These are phyloP conservation scores for Mortierella sp. DNA, from an alignment of 371 early-diverging fungal species.

Conservation along the genomic window DNA sequence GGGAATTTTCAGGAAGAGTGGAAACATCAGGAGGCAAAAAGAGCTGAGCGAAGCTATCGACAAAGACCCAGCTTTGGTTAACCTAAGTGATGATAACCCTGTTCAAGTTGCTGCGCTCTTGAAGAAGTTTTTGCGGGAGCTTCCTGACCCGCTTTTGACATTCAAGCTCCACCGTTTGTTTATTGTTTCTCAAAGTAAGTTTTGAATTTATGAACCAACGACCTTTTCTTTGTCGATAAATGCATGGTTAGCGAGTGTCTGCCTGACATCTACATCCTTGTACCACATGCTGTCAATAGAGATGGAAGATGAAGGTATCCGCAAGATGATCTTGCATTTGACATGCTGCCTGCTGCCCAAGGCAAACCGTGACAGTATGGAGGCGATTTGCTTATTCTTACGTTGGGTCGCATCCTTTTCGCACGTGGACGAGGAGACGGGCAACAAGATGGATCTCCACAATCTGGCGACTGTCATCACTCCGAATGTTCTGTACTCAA, in stretches of 20 bases:
- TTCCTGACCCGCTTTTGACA: conserved; percentile 96
- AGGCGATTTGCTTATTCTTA: conserved; percentile 88
- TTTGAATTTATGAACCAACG: background rate
- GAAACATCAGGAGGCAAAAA: conserved; percentile 92
- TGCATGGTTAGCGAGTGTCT: background rate
- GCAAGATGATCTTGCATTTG: conserved; percentile 78
- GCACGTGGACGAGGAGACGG: conserved; percentile 74
- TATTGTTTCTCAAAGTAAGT: conserved; percentile 81
- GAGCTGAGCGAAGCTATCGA: conserved; percentile 82
- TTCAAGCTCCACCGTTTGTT: conserved; percentile 88
- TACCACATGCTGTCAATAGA: conserved; percentile 36
- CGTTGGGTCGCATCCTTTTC: conserved; percentile 84
- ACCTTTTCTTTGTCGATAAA: background rate
- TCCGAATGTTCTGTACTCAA: conserved; percentile 92
- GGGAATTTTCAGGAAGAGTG: conserved; percentile 98
- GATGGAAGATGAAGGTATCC: conserved; percentile 63
- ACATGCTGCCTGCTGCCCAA: conserved; percentile 91
- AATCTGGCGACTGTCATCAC: conserved; percentile 95
- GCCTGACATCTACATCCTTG: background rate
- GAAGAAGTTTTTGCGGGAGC: conserved; percentile 94
- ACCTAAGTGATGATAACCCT: conserved; percentile 81
- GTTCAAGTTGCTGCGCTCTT: conserved; percentile 95
- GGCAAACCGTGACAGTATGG: conserved; percentile 91
- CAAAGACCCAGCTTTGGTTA: conserved; percentile 75
- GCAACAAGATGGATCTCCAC: conserved; percentile 91